phyloP scores from a whole-genome alignment of 208 protist genomes.

The Leishmania tropica region DNA sequence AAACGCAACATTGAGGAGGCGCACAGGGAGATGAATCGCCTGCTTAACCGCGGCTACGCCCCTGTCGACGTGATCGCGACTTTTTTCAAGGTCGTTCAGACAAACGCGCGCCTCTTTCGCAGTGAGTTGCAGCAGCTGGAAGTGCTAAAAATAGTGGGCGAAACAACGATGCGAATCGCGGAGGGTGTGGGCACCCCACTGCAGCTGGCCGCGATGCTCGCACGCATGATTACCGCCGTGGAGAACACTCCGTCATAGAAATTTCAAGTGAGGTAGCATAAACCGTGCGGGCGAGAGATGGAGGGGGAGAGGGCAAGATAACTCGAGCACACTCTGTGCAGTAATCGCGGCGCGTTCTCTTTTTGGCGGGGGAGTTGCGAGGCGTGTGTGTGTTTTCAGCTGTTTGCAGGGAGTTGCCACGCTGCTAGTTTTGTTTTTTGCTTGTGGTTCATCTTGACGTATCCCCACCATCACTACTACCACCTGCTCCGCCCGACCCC shows the following conservation, averaged over 20 bases:
- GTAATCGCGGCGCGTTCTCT: not conserved
- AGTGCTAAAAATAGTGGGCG: constrained; percentile 79
- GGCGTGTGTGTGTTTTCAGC: not conserved
- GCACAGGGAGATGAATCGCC: constrained; percentile 81
- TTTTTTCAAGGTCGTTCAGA: constrained; percentile 93
- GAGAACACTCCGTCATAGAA: constrained; percentile 32
- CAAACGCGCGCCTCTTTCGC: constrained; percentile 50
- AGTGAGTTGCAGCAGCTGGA: constrained; percentile 81
- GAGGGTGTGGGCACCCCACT: constrained; percentile 85
- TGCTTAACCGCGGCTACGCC: constrained; percentile 94
- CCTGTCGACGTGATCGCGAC: constrained; percentile 97
- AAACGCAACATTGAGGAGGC: constrained; percentile 75
- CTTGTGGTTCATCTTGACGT: not conserved
- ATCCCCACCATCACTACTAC: not conserved
- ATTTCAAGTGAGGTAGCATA: not conserved
- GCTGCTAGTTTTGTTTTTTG: not conserved
- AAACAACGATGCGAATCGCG: constrained; percentile 87
- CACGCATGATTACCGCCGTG: constrained; percentile 58
- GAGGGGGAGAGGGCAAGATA: not conserved
- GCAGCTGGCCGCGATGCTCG: constrained; percentile 87
- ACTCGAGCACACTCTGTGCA: not conserved
- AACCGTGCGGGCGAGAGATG: not conserved
- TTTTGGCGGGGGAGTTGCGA: not conserved
- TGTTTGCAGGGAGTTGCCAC: not conserved
- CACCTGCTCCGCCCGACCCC: not conserved